Base-by-base conservation (phyloP, 176 grass and related monocot species). In the Paspalum notatum region DNA sequence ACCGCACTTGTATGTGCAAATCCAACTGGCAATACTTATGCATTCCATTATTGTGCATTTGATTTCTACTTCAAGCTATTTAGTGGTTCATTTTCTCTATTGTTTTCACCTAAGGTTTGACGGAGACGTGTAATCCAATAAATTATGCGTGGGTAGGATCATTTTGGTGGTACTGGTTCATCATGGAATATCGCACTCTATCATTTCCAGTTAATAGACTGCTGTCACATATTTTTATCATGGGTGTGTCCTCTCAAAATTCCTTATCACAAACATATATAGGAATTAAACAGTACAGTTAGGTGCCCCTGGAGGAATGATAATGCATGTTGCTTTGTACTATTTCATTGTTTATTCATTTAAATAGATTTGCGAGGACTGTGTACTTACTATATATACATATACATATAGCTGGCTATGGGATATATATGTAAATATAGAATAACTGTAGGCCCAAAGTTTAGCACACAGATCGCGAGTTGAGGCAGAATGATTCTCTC, bases 401-500 rank as follows among this genome's bases (percentile, higher is more conserved):
- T 38, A 22, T 20, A 58, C 20, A 11, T 6, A 20, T 59, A 45
- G 40, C 41, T 76, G 45, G 14, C 15, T 38, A 49, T 46, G 20
- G 11, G 7, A 51, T 61, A n/a, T 12, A 45, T 21, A 47, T 55
- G 39, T 18, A 84, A 48, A 76, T 13, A 74, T 18, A 60, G 22
- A 24, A 71, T 47, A 79, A 55, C 53, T 20, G 54, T 41, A 39
- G 15, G 46, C 15, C 40, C 55, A 85, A 77, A 64, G 72, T 24
- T 82, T 65, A 59, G 78, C 72, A 58, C 32, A 32, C 32, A 32
- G 32, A 32, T 32, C 32, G 32, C 32, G 69, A 7, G 56, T 15
- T 80, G 83, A 60, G 58, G 32, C 25, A 52, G 78, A 86, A 90
- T 86, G 59, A 90, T 85, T 77, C 87, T 82, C 44, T 66, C 38